A percentile compares a stretch with the other conserved stretches of the same genome.
These are phyloP conservation scores for Aquanectria penicillioides DNA, from an alignment of 2,329 filamentous ascomycete genomes.

Conservation along the genomic window DNA sequence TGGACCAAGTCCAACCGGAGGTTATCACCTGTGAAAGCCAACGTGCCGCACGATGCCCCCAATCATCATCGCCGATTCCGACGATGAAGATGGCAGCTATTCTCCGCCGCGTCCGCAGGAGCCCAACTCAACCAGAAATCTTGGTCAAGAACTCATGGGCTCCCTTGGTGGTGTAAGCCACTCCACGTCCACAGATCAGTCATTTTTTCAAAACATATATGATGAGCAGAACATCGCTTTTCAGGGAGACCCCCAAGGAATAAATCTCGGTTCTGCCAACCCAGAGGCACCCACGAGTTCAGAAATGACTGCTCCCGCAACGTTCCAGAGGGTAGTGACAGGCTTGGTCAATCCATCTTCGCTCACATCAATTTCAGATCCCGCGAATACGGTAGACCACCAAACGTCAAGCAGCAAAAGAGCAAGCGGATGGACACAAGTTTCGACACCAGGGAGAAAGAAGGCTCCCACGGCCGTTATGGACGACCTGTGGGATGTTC, in stretches of 20 bases:
- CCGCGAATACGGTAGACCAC: slow-evolving; percentile 19
- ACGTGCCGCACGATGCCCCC: slow-evolving; percentile 33
- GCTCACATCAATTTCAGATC: slow-evolving; percentile 44
- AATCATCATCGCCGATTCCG: slow-evolving; percentile 51
- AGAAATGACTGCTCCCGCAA: slow-evolving; percentile 39
- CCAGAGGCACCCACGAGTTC: slow-evolving; percentile 33
- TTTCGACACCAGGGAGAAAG: slow-evolving; percentile 45
- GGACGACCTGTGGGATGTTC: slow-evolving; percentile 56
- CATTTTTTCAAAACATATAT: slow-evolving; percentile 59
- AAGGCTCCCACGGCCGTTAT: slow-evolving; percentile 34
- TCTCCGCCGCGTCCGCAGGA: slow-evolving; percentile 28
- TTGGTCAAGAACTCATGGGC: slow-evolving; percentile 19
- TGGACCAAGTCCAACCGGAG: slow-evolving; percentile 9
- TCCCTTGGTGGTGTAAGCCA: slow-evolving; percentile 42
- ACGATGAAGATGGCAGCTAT: slow-evolving; percentile 47
- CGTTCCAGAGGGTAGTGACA: slow-evolving; percentile 41
- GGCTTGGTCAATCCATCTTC: slow-evolving; percentile 41
- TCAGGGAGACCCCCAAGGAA: slow-evolving; percentile 30
- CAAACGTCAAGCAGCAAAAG: slow-evolving; percentile 25
- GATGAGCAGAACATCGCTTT: slow-evolving; percentile 55
- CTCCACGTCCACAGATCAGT: slow-evolving; percentile 58
- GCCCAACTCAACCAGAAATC: slow-evolving; percentile 9
- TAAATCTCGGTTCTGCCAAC: slow-evolving; percentile 12
- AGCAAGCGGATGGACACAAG: slow-evolving; percentile 44
- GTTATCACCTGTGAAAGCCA: not conserved